Conservation (phyloP, 768 basidiomycete species). For the Trametes meyenii region DNA sequence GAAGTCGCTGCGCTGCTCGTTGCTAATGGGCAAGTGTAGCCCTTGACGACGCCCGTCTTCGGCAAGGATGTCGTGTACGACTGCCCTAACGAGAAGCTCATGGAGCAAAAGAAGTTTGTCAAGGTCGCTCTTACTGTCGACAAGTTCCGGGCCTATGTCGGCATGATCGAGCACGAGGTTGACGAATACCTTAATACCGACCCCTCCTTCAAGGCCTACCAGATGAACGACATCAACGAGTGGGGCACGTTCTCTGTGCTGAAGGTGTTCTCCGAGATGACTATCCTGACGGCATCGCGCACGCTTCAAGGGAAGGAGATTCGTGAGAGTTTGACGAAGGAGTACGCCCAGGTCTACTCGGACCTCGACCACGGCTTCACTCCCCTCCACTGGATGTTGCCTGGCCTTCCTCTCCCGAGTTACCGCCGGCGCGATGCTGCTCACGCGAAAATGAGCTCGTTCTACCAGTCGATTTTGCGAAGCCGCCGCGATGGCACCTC, state of each 20-base stretch:
- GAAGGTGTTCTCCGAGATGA: constrained; percentile 81
- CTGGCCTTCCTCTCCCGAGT: constrained; percentile 87
- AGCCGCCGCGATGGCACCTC: constrained; percentile 59
- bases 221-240: constrained; percentile 66
- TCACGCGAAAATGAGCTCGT: constrained; percentile 90
- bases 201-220: constrained; percentile 59
- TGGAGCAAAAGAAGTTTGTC: constrained; percentile 99
- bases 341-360: constrained; percentile 81
- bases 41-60: constrained; percentile 92
- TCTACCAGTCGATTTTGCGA: constrained; percentile 86
- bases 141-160: constrained; percentile 82
- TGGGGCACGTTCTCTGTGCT: constrained; percentile 82
- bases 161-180: constrained; percentile 47
- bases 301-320: constrained; percentile 95
- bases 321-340: constrained; percentile 73
- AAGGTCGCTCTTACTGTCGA: constrained; percentile 94
- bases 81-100: constrained; percentile 92
- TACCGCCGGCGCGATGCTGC: constrained; percentile 89
- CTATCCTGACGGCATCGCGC: constrained; percentile 90
- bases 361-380: constrained; percentile 97
- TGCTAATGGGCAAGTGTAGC: constrained; percentile 45
- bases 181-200: constrained; percentile 73
- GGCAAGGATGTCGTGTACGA: constrained; percentile 98
- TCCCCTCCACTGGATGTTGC: constrained; percentile 93
- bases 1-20: background rate